Conservation (phyloP, 257 asterid genomes). For the Solanum medicagineum region DNA sequence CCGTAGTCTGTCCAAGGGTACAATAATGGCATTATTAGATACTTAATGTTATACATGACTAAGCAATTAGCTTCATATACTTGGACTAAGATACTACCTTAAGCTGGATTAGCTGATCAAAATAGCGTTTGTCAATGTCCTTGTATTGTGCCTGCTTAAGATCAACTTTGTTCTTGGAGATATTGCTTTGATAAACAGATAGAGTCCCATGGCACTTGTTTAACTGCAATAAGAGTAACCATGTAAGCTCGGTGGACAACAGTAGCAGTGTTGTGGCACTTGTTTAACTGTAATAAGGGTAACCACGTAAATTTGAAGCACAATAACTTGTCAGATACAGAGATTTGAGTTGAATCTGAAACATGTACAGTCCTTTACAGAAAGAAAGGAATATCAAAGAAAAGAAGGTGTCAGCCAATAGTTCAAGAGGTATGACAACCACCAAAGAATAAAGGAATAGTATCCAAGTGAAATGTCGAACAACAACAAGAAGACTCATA, state of each 20-base stretch:
- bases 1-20: constrained; percentile 63
- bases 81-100: constrained; percentile 42
- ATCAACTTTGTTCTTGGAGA: constrained; percentile 59
- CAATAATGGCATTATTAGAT: neutral
- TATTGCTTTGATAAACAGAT: constrained; percentile 77
- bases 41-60: neutral
- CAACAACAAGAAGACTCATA: neutral
- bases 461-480: neutral
- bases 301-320: neutral
- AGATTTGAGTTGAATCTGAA: neutral
- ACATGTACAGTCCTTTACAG: neutral
- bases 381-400: neutral
- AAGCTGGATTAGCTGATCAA: constrained; percentile 90
- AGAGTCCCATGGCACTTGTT: constrained; percentile 66
- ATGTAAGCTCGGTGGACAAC: neutral
- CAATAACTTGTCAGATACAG: neutral
- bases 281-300: constrained; percentile 47
- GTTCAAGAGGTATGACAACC: neutral
- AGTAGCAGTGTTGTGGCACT: constrained; percentile 39
- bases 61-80: neutral
- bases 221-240: constrained; percentile 36
- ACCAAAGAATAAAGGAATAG: neutral
- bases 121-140: constrained; percentile 91
- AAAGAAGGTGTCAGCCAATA: neutral
- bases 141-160: constrained; percentile 91